phyloP scores from a whole-genome alignment of 768 basidiomycete species.

The Trametes cinnabarina region DNA sequence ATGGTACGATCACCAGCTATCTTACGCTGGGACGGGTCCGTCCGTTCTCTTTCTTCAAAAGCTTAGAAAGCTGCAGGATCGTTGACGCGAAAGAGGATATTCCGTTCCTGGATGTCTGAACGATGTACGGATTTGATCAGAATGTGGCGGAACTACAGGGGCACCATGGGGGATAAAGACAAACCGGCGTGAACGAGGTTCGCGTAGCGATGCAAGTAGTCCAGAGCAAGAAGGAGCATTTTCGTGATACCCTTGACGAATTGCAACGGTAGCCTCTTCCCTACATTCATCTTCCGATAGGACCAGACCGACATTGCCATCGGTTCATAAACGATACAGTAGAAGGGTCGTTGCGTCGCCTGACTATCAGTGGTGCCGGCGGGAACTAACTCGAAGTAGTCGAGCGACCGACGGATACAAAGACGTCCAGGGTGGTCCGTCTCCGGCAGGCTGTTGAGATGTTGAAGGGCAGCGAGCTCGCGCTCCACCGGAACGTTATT shows the following conservation, averaged over 20 bases:
- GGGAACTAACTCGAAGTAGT: constrained; percentile 2
- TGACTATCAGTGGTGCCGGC: background rate
- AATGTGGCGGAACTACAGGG: background rate
- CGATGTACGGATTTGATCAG: background rate
- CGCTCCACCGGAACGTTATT: background rate
- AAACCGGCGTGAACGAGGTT: constrained; percentile 13
- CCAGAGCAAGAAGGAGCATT: constrained; percentile 2
- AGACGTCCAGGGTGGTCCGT: background rate
- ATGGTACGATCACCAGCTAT: constrained; percentile 7
- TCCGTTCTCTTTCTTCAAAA: background rate
- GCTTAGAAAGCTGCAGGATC: background rate
- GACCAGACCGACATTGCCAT: background rate
- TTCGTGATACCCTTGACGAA: background rate
- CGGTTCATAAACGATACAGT: constrained; percentile 5
- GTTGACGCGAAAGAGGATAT: constrained; percentile 7
- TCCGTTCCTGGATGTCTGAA: constrained; percentile 14
- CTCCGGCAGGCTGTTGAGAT: background rate
- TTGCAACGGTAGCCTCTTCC: background rate
- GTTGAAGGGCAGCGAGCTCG: constrained; percentile 1
- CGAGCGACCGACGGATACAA: constrained; percentile 1
- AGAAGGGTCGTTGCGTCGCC: background rate
- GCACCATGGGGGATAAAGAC: background rate
- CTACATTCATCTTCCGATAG: background rate
- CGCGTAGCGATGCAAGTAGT: constrained; percentile 14
- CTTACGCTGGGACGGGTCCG: constrained; percentile 1